Base-by-base conservation (phyloP, 1,284 basidiomycete species). In the Ustilago trichophora region DNA sequence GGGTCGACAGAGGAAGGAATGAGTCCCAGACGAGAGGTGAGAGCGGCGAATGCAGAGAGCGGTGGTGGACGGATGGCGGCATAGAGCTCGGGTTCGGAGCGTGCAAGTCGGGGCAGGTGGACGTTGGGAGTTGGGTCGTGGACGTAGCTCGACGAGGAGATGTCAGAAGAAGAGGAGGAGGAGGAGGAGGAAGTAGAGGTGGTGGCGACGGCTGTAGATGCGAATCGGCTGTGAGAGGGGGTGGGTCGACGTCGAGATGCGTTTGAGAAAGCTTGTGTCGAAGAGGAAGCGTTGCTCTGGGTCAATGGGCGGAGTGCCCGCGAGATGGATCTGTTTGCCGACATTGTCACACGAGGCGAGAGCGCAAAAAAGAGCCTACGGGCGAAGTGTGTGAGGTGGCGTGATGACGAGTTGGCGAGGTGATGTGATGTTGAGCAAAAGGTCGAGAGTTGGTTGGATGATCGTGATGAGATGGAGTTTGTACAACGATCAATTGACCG, bases 1-100 rank as follows among this genome's bases (percentile, higher is more conserved):
- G 52, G 33, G 16, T 60, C 56, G 22, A 72, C 37, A 4, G 51
- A 50, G 11, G 52, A 40, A 0, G 74, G 67, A 7, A 70, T 43
- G 5, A 80, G 64, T 13, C 73, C 68, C 4, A 80, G 46, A 35
- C 78, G 66, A 0, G 76, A 60, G 2, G 73, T 70, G 26, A 80
- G 57, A 0, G 78, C 66, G 2, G 72, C 60, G 29, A 79, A 58
- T 1, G 74, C 57, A 2, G 76, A 65, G 4, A 72, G 54, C 10
- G 67, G 71, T 18, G 65, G 68, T n/a, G 74, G 69, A 15, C 71
- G 68, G 11, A 80, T 53, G 10, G 76, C 63, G 18, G 73, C 57
- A 53, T 76, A 80, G n/a, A 78, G 53, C 18, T 59, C 45, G 5
- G 77, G 76, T 22, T 78, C 64, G n/a, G 41, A n/a, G 1, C 77